These are phyloP conservation scores for Capronia coronata DNA, from an alignment of 2,329 filamentous ascomycete genomes.

Conservation along the genomic window DNA sequence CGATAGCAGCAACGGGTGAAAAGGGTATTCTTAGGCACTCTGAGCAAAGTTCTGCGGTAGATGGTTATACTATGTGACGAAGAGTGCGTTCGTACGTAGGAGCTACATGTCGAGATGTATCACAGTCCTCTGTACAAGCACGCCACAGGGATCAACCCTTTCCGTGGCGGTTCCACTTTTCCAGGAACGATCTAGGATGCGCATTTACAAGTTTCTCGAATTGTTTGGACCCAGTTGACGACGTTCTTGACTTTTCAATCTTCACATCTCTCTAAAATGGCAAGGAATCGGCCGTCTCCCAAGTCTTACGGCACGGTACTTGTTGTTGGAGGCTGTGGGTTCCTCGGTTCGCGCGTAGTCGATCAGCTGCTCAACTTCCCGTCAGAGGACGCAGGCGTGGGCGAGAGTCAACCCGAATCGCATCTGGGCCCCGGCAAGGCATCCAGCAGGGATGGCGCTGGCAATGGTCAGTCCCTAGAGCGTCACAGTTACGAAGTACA, in stretches of 20 bases:
- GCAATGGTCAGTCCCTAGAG: slow-evolving; percentile 21
- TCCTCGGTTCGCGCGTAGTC: slow-evolving; percentile 76
- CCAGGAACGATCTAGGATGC: slow-evolving; percentile 7
- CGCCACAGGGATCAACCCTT: slow-evolving; percentile 9
- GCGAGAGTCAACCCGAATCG: slow-evolving; percentile 1
- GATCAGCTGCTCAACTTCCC: slow-evolving; percentile 61
- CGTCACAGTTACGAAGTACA: slow-evolving; percentile 30
- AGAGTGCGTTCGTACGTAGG: no score
- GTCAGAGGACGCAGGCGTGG: slow-evolving; percentile 35
- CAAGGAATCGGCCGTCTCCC: slow-evolving; percentile 24
- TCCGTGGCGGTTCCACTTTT: slow-evolving; percentile 16
- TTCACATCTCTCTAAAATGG: slow-evolving; percentile 5
- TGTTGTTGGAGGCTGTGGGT: slow-evolving; percentile 77
- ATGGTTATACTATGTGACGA: no score
- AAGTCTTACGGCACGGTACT: slow-evolving; percentile 61
- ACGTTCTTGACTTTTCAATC: not conserved
- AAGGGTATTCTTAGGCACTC: no score
- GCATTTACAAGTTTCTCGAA: no score
- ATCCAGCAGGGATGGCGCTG: slow-evolving; percentile 30
- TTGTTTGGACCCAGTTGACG: no score
- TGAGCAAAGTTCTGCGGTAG: no score
- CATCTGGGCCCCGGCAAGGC: slow-evolving; percentile 8
- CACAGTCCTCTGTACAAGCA: no score
- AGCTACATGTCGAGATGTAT: no score
- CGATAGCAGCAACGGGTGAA: no score